These are phyloP conservation scores for Oryza longistaminata DNA, from an alignment of 176 grass and related monocot genomes.

Conservation along the genomic window DNA sequence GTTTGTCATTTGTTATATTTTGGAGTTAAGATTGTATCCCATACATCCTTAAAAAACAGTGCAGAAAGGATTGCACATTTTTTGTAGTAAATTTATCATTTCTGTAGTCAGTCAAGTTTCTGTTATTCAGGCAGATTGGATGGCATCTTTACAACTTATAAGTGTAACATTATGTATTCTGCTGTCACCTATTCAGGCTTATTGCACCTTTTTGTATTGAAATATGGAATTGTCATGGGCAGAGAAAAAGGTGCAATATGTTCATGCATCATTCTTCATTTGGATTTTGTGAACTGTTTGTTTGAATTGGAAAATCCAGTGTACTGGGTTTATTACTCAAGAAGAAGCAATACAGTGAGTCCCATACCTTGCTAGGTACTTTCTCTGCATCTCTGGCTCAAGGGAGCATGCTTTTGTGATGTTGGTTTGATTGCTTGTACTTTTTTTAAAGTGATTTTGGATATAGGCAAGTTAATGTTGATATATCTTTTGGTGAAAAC, in stretches of 20 bases:
- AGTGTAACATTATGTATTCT: background rate
- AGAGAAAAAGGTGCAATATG: background rate
- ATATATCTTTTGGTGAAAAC: background rate
- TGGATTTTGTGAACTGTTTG: background rate
- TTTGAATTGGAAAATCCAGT: too few species aligned
- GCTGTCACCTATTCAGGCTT: background rate
- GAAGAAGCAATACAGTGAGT: too few species aligned
- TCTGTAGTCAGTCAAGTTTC: background rate
- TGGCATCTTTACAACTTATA: background rate
- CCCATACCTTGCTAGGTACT: too few species aligned
- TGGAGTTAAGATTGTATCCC: slow-evolving; percentile 20
- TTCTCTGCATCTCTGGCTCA: background rate
- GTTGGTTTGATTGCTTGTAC: background rate
- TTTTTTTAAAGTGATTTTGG: background rate
- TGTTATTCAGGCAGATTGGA: background rate
- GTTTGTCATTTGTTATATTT: slow-evolving; percentile 21
- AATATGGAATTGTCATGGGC: background rate
- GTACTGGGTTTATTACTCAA: too few species aligned
- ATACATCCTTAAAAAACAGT: slow-evolving; percentile 9
- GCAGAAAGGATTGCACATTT: background rate
- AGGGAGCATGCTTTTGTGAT: background rate
- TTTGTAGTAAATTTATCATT: background rate
- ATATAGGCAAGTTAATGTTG: background rate
- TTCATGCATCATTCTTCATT: background rate
- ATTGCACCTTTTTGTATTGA: background rate